Evolutionary conservation across 2,329 filamentous ascomycete species (phyloP).

Genomic region (Cladosporium sp.): DNA sequence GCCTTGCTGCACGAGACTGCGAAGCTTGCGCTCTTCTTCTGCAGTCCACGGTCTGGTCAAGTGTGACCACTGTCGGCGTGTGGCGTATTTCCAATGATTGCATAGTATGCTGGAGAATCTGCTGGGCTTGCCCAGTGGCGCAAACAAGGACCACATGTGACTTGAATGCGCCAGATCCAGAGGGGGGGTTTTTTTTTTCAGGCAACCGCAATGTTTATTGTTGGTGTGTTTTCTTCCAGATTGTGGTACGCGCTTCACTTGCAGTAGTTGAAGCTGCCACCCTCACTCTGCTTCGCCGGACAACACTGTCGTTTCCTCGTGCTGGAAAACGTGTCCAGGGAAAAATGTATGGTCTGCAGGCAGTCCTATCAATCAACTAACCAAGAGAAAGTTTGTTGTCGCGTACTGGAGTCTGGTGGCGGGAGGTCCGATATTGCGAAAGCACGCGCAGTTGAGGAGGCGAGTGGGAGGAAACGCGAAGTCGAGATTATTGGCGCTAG

Average conservation of each 20-base stretch:
- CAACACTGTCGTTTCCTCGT: background rate
- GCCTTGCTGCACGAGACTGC: background rate
- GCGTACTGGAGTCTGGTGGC: background rate
- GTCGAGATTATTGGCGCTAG: background rate
- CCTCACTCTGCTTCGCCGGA: background rate
- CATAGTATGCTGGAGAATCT: background rate
- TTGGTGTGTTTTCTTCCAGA: background rate
- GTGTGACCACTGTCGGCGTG: background rate
- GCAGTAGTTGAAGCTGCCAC: background rate
- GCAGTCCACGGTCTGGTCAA: background rate
- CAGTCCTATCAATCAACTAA: background rate
- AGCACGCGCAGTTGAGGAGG: background rate
- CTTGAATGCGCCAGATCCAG: background rate
- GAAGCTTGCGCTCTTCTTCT: background rate
- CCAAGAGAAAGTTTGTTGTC: background rate
- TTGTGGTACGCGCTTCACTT: background rate
- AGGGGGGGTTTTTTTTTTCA: background rate
- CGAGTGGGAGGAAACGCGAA: background rate
- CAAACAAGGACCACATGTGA: background rate
- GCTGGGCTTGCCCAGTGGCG: background rate
- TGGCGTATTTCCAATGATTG: background rate
- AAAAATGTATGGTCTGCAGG: background rate
- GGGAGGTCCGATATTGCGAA: background rate
- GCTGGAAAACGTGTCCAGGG: too few species aligned
- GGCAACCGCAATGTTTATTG: background rate